phyloP scores from a whole-genome alignment of 2,329 filamentous ascomycete species.

The Aureobasidium uvarum region DNA sequence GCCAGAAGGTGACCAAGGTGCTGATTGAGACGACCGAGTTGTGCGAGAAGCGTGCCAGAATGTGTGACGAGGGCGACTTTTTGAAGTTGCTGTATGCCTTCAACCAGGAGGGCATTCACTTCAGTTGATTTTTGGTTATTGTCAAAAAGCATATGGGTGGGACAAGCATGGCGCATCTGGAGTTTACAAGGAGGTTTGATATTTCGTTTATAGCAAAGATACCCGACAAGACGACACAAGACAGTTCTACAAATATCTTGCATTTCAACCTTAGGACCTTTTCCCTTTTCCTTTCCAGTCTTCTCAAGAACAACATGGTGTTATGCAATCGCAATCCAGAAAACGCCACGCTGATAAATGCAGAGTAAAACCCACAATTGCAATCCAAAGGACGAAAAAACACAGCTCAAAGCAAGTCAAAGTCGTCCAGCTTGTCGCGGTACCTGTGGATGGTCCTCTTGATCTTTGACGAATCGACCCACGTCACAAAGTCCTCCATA shows the following conservation, averaged over 20 bases:
- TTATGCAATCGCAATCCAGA: not conserved
- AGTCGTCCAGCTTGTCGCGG: slow-evolving; percentile 91
- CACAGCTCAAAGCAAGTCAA: slow-evolving; percentile 67
- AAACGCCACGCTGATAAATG: slow-evolving; percentile 27
- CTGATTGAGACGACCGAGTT: slow-evolving; percentile 77
- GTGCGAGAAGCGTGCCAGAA: slow-evolving; percentile 74
- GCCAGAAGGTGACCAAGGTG: slow-evolving; percentile 81
- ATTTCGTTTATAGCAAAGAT: slow-evolving; percentile 18
- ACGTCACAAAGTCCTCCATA: slow-evolving; percentile 96
- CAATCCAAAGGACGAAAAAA: not conserved
- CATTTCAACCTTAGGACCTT: not conserved
- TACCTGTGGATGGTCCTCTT: slow-evolving; percentile 96
- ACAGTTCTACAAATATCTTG: slow-evolving; percentile 10
- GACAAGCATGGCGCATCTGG: slow-evolving; percentile 10
- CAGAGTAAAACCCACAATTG: not conserved
- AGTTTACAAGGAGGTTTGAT: not conserved
- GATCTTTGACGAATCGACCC: slow-evolving; percentile 95
- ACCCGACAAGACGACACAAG: slow-evolving; percentile 25
- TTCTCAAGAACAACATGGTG: not conserved
- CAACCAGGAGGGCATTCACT: slow-evolving; percentile 91
- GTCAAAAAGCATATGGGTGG: slow-evolving; percentile 14
- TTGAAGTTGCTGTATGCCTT: slow-evolving; percentile 77
- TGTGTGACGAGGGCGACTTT: slow-evolving; percentile 93
- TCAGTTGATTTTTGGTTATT: slow-evolving; percentile 54
- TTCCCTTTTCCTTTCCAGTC: not conserved